Evolutionary conservation across 2,329 filamentous ascomycete genomes (phyloP).

Genomic region (Trichoderma semiorbis): DNA sequence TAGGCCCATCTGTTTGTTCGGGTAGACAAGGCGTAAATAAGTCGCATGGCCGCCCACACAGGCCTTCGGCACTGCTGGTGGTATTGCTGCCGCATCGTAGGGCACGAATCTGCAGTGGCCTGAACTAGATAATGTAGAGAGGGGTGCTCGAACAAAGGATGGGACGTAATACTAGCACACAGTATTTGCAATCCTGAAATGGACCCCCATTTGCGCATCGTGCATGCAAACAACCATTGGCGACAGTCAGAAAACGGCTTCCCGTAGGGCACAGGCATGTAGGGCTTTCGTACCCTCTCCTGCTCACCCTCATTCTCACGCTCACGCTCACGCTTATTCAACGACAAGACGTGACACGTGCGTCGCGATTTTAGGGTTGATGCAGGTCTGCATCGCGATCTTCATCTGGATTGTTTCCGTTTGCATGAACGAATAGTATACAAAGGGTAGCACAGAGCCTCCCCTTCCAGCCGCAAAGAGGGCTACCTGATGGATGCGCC

Average conservation of each 20-base stretch:
- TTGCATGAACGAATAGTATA: slow-evolving; percentile 9
- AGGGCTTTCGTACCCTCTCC: slow-evolving; percentile 5
- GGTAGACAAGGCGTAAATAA: not conserved
- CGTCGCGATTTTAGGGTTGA: slow-evolving; percentile 7
- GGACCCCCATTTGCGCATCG: slow-evolving; percentile 1
- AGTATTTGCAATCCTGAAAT: not conserved
- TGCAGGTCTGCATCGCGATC: slow-evolving; percentile 11
- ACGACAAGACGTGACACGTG: slow-evolving; percentile 12
- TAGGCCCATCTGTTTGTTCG: not conserved
- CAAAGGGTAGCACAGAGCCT: not conserved
- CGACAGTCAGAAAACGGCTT: not conserved
- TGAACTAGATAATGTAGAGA: slow-evolving; percentile 18
- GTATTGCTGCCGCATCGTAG: slow-evolving; percentile 16
- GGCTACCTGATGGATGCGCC: not conserved
- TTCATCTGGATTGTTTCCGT: slow-evolving; percentile 3
- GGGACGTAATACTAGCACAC: not conserved
- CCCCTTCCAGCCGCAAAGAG: not conserved
- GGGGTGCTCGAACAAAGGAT: slow-evolving; percentile 16
- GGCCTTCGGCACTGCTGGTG: slow-evolving; percentile 2
- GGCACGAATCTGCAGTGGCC: slow-evolving; percentile 20
- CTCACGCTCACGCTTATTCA: not conserved
- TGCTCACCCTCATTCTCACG: not conserved
- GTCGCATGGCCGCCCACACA: not conserved
- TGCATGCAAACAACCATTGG: slow-evolving; percentile 6
- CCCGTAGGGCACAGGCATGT: not conserved